phyloP scores from a whole-genome alignment of 768 basidiomycete genomes.

The Imleria badia region DNA sequence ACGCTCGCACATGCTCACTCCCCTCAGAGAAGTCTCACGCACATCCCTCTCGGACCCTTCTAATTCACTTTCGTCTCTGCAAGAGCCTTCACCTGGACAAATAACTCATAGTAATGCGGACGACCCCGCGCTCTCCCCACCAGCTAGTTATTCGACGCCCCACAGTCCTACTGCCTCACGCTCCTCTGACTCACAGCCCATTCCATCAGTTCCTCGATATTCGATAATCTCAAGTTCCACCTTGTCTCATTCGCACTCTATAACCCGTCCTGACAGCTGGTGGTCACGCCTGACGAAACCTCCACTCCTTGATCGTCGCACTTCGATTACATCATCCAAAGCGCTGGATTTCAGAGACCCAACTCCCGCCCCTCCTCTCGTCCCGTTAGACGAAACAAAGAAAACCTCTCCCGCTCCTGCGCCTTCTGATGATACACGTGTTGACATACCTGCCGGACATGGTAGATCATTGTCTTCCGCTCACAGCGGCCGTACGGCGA shows the following conservation, averaged over 20 bases:
- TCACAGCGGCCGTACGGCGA: conserved; percentile 60
- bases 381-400: conserved; percentile 51
- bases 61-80: conserved; percentile 26
- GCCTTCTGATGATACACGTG: conserved; percentile 12
- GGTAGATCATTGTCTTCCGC: conserved; percentile 42
- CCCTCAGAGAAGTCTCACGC: conserved; percentile 34
- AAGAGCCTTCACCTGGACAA: conserved; percentile 23
- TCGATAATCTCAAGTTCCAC: conserved; percentile 46
- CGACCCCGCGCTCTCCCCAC: conserved; percentile 22
- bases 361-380: conserved; percentile 67
- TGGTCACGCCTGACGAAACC: conserved; percentile 73
- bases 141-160: conserved; percentile 16
- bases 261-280: conserved; percentile 73
- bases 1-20: conserved; percentile 31
- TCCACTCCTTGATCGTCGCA: conserved; percentile 58
- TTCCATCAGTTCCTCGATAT: conserved; percentile 32
- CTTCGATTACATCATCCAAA: conserved; percentile 39
- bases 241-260: conserved; percentile 42
- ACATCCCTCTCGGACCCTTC: conserved; percentile 18
- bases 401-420: conserved; percentile 14
- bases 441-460: conserved; percentile 23
- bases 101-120: conserved; percentile 26
- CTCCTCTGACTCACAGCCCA: conserved; percentile 27
- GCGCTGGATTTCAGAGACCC: conserved; percentile 73
- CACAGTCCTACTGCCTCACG: conserved; percentile 24